Evolutionary conservation across 495 filamentous ascomycete species (phyloP).

Genomic region (Amphirosellinia nigrospora): DNA sequence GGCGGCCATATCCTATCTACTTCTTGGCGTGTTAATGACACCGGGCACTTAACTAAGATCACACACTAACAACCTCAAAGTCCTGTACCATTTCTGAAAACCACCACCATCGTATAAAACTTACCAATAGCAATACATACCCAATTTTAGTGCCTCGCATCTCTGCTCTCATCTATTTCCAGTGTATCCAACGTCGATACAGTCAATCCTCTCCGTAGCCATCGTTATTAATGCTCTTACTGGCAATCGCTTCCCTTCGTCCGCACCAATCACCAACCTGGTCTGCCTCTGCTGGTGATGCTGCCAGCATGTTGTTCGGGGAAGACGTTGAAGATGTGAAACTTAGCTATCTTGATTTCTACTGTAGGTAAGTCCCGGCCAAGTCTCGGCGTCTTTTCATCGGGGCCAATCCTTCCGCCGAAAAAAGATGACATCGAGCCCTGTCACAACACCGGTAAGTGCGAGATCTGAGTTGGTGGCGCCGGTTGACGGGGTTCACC

Average conservation of each 20-base stretch:
- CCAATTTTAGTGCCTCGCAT: neutral
- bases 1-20: neutral
- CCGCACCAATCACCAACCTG: neutral
- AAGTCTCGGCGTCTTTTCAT: conserved; percentile 12
- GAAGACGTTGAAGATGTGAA: neutral
- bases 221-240: neutral
- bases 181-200: neutral
- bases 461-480: conserved; percentile 8
- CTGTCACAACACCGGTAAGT: neutral
- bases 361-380: conserved; percentile 8
- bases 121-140: neutral
- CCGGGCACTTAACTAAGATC: too few relatives aligned
- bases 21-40: too few relatives aligned
- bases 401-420: neutral
- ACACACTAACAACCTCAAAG: too few relatives aligned
- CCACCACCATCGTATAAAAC: neutral
- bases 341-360: neutral
- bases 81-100: neutral
- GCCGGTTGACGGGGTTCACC: conserved; percentile 2
- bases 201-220: neutral
- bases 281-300: neutral
- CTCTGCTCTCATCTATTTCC: neutral
- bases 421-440: conserved; percentile 13
- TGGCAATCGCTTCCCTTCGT: neutral
- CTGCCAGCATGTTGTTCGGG: neutral